These are phyloP conservation scores for Penicillium occitanis DNA, from an alignment of 2,329 filamentous ascomycete genomes.

Conservation along the genomic window DNA sequence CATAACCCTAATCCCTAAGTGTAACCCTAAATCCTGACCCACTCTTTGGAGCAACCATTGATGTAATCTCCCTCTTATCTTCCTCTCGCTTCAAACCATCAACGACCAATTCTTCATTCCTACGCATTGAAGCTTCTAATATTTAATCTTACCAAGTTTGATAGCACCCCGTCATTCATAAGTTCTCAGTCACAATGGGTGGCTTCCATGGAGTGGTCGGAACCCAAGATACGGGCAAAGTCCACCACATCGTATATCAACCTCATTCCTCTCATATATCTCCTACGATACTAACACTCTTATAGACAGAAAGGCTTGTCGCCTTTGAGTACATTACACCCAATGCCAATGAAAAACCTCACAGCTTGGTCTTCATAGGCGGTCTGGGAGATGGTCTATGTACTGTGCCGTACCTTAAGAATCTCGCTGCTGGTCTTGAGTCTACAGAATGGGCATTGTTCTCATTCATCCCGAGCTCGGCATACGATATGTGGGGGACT, in stretches of 20 bases:
- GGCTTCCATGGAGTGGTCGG: constrained; percentile 20
- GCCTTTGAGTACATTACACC: constrained; percentile 43
- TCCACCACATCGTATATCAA: constrained; percentile 18
- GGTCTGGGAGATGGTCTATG: constrained; percentile 60
- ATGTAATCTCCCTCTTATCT: constrained; percentile 1
- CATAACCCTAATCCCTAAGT: not conserved
- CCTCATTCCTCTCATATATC: not conserved
- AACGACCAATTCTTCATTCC: not conserved
- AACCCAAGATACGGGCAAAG: constrained; percentile 15
- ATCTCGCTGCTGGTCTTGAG: constrained; percentile 51
- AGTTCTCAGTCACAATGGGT: constrained; percentile 5
- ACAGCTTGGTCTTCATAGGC: constrained; percentile 60
- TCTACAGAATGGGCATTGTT: constrained; percentile 55
- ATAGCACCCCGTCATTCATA: not conserved
- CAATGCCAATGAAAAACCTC: constrained; percentile 31
- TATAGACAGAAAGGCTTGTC: constrained; percentile 40
- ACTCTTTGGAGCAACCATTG: not conserved
- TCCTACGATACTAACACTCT: not conserved
- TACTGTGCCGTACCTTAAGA: constrained; percentile 55
- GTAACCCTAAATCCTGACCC: not conserved
- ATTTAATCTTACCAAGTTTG: not conserved
- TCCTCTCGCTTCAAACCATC: not conserved
- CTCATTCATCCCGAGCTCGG: constrained; percentile 52
- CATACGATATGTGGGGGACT: constrained; percentile 57
- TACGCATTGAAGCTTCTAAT: not conserved